phyloP scores from a whole-genome alignment of 2,329 filamentous ascomycete genomes.

The Macrophomina tecta region DNA sequence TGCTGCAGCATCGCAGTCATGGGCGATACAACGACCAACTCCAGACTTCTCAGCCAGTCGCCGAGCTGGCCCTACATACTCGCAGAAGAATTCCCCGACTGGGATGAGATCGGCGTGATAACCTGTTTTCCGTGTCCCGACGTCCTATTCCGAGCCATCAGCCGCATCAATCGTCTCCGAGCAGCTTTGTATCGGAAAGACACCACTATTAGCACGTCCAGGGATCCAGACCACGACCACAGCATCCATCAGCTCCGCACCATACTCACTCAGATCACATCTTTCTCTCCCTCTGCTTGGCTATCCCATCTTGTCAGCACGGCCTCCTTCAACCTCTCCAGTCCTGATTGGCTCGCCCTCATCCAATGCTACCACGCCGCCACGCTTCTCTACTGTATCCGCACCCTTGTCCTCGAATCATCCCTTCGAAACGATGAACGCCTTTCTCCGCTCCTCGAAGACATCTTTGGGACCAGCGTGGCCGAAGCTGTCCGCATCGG shows the following conservation, averaged over 20 bases:
- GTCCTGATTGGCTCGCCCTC: neutral
- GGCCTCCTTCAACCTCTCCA: neutral
- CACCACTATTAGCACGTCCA: neutral
- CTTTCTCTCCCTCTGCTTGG: neutral
- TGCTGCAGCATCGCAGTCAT: neutral
- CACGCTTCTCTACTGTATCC: constrained; percentile 8
- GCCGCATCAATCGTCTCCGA: neutral
- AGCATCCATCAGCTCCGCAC: neutral
- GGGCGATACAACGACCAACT: neutral
- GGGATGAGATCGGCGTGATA: neutral
- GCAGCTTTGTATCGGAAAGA: neutral
- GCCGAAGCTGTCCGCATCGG: neutral
- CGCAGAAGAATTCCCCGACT: neutral
- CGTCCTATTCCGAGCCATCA: neutral
- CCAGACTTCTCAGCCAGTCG: neutral
- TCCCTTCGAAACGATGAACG: neutral
- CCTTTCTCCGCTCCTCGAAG: neutral
- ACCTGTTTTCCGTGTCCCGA: neutral
- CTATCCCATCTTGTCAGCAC: neutral
- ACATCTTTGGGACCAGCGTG: neutral
- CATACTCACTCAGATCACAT: neutral
- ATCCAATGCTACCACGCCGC: neutral
- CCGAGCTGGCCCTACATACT: neutral
- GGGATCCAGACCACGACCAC: neutral
- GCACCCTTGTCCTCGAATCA: neutral